Evolutionary conservation across 139 green algal genomes (phyloP).

Genomic region (Closterium sp.): DNA sequence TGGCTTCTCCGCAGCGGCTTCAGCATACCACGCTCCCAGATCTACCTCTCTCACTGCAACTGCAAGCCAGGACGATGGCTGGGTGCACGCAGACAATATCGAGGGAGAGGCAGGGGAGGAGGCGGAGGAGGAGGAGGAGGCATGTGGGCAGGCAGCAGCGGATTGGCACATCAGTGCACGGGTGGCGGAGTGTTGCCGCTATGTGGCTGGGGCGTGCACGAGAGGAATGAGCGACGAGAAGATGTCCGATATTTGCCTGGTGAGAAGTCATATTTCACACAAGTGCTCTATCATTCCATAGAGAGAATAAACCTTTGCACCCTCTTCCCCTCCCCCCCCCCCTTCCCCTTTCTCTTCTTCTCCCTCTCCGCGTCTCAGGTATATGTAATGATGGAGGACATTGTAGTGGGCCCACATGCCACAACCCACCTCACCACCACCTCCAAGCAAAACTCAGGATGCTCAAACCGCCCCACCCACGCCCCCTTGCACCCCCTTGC

Average conservation of each 20-base stretch:
- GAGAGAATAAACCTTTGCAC: too few relatives aligned
- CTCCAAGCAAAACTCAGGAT: neutral
- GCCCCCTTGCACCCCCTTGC: too few relatives aligned
- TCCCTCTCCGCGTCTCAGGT: neutral
- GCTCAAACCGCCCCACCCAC: neutral
- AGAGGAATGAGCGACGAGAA: conserved; percentile 40
- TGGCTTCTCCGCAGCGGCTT: neutral
- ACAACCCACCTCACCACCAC: neutral
- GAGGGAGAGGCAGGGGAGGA: too few relatives aligned
- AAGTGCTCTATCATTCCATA: too few relatives aligned
- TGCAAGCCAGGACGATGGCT: neutral
- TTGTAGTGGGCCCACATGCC: neutral
- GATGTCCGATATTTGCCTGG: conserved; percentile 37
- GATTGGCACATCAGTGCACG: neutral
- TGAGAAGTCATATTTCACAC: too few relatives aligned
- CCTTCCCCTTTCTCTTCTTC: too few relatives aligned
- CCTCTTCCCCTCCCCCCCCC: too few relatives aligned
- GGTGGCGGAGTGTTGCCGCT: conserved; percentile 18
- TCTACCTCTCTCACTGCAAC: too few relatives aligned
- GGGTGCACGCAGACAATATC: too few relatives aligned
- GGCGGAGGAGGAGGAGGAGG: neutral
- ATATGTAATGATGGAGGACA: neutral
- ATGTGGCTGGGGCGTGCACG: conserved; percentile 30
- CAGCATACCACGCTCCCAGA: neutral
- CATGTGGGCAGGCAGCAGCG: neutral